Evolutionary conservation across 192 early-diverging fungal species (phyloP), one percentile per base, ranked within the genome.

Genomic region (Umbelopsis vinacea): DNA sequence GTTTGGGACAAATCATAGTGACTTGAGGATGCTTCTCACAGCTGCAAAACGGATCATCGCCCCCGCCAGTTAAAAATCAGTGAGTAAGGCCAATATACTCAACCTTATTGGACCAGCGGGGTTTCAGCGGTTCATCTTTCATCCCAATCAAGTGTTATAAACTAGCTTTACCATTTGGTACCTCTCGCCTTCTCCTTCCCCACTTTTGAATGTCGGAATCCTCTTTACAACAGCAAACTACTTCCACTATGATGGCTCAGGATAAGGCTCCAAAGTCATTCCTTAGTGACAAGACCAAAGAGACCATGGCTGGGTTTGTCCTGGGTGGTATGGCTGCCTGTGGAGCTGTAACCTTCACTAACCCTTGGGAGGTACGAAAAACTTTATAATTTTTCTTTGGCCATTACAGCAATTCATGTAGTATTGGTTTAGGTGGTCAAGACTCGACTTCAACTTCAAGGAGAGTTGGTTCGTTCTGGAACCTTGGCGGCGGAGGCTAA

Each of bases 261-360:
- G 33, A 63, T 0, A 35, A 37, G 26, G 23, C 23, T 43, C 48
- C 15, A 37, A 35, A 63, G 33, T 14, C 0, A 19, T 63, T 63
- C 26, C 37, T 63, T 26, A 63, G 57, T 17, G 33, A 63, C 6
- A 63, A 63, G 57, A 63, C 57, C 29, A 75, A 81, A 48, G 55
- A 81, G 54, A 81, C 86, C 0, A 35, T 81, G 24, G 72, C 76
- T 24, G 88, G 89, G 4, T 95, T 95, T 82, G 68, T 91, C 22
- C 84, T 90, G 14, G 95, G 92, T 54, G 93, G 93, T 52, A 74
- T 93, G 53, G 95, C 95, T 29, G 94, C 94, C 24, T 95, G 94
- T 79, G 89, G 90, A 14, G 94, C 96, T 15, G 96, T 96, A 26
- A 98, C 96, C 8, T 91, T 98, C 68, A 96, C 95, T n/a, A 98